A percentile compares a stretch with the other conserved stretches of the same genome.
Conservation (phyloP, 2,329 filamentous ascomycete genomes). For the Tolypocladium inflatum region DNA sequence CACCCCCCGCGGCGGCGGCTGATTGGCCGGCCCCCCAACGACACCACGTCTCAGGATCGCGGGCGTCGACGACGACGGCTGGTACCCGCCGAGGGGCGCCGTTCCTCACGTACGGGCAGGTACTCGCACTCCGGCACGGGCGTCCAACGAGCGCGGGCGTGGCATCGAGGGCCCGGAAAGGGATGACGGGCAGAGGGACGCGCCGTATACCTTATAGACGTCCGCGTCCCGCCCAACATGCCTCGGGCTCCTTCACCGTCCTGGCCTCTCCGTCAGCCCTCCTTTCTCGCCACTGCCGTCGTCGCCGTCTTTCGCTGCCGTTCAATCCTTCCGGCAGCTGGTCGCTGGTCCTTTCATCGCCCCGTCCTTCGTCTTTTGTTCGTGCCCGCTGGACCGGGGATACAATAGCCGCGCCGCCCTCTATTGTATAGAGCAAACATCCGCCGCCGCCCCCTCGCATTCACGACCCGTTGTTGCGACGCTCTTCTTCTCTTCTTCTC, state of each 20-base stretch:
- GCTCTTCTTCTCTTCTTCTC: background rate
- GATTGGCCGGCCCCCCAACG: constrained; percentile 3
- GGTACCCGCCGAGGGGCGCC: background rate
- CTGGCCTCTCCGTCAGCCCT: background rate
- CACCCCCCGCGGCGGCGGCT: background rate
- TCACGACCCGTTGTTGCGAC: background rate
- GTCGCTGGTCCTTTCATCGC: constrained; percentile 13
- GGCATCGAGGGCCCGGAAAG: no score
- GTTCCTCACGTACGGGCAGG: background rate
- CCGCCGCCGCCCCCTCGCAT: background rate
- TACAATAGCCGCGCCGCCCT: background rate
- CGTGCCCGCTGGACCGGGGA: background rate
- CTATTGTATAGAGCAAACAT: constrained; percentile 8
- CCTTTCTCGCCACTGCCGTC: constrained; percentile 1
- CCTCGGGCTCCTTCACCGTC: background rate
- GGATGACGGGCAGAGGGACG: no score
- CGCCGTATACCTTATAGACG: constrained; percentile 11
- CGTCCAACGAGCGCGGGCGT: no score
- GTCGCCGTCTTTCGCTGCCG: constrained; percentile 8
- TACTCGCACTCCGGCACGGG: no score
- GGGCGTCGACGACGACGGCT: background rate
- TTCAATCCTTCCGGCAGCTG: constrained; percentile 25
- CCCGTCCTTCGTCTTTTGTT: constrained; percentile 3
- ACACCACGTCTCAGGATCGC: constrained; percentile 2
- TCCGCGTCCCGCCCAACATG: constrained; percentile 4